Percentiles rank a stretch among this genome's conserved stretches.
Evolutionary conservation across 2,329 filamentous ascomycete species (phyloP).

Genomic region (Pyrenochaeta sp.): DNA sequence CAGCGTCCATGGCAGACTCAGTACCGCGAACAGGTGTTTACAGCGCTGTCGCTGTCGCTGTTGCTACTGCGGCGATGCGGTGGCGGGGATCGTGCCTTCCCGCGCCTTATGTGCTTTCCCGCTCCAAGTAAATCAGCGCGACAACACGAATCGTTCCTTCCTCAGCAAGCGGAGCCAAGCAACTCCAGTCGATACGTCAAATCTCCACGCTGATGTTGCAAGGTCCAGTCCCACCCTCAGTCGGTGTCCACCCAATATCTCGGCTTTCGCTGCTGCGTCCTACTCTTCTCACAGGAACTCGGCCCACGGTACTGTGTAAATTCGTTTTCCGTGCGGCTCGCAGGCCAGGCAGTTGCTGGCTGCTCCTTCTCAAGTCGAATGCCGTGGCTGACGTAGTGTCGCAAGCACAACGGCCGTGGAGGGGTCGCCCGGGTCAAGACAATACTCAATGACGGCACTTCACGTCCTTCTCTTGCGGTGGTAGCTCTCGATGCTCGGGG

Average conservation of each 20-base stretch:
- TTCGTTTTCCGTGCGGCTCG: slow-evolving; percentile 5
- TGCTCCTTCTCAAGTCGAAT: slow-evolving; percentile 22
- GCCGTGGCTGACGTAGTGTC: slow-evolving; percentile 38
- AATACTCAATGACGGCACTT: slow-evolving; percentile 16
- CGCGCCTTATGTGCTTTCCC: slow-evolving; percentile 38
- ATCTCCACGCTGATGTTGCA: slow-evolving; percentile 4
- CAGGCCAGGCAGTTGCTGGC: slow-evolving; percentile 8
- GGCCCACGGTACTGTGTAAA: background rate
- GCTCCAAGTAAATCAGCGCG: slow-evolving; percentile 26
- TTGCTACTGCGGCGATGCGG: slow-evolving; percentile 26
- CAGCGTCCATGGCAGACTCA: slow-evolving; percentile 50
- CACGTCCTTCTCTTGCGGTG: slow-evolving; percentile 28
- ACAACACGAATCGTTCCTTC: slow-evolving; percentile 20
- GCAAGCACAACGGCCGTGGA: slow-evolving; percentile 28
- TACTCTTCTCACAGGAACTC: slow-evolving; percentile 2
- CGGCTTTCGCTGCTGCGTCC: background rate
- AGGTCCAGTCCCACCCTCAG: background rate
- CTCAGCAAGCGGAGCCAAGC: slow-evolving; percentile 20
- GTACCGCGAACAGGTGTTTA: slow-evolving; percentile 8
- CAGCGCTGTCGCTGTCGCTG: slow-evolving; percentile 16
- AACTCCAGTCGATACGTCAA: slow-evolving; percentile 10
- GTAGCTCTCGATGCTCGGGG: slow-evolving; percentile 10
- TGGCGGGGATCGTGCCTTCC: slow-evolving; percentile 27
- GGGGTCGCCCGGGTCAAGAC: slow-evolving; percentile 14
- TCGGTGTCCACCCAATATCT: background rate